A percentile compares a stretch with the other conserved stretches of the same genome.
These are phyloP conservation scores for Favolaschia claudopus DNA, from an alignment of 768 basidiomycete species.

Conservation along the genomic window DNA sequence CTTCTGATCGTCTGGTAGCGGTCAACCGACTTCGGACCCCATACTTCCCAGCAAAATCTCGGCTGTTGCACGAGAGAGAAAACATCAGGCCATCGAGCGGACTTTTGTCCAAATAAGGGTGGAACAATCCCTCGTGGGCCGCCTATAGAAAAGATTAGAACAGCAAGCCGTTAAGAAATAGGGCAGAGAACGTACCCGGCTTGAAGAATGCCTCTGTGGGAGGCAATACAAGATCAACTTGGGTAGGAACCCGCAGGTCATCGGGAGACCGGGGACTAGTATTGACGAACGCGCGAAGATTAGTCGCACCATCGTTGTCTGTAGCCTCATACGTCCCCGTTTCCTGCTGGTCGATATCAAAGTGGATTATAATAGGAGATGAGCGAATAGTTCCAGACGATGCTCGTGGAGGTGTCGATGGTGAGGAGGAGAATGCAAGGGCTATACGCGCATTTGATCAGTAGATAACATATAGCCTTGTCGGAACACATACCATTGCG, in stretches of 20 bases:
- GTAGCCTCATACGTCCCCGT: not conserved
- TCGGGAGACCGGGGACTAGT: not conserved
- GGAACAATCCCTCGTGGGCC: not conserved
- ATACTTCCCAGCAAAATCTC: not conserved
- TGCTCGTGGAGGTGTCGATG: not conserved
- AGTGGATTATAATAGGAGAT: not conserved
- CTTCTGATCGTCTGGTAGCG: not conserved
- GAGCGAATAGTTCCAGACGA: not conserved
- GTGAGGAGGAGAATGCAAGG: not conserved
- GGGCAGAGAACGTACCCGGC: conserved; percentile 20
- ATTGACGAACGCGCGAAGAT: conserved; percentile 1
- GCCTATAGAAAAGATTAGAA: too few species aligned
- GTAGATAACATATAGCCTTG: not conserved
- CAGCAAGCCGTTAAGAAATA: too few species aligned
- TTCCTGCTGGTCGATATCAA: not conserved
- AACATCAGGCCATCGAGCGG: not conserved
- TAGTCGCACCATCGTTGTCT: not conserved
- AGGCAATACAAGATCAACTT: conserved; percentile 35
- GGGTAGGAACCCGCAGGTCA: not conserved
- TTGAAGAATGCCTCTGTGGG: conserved; percentile 25
- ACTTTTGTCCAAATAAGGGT: not conserved
- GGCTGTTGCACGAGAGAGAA: not conserved
- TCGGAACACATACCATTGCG: too few species aligned
- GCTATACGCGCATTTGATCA: not conserved
- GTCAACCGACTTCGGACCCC: not conserved